A percentile compares a stretch with the other conserved stretches of the same genome.
Evolutionary conservation across 768 basidiomycete genomes (phyloP).

Genomic region (Neoboletus brunneissimus): DNA sequence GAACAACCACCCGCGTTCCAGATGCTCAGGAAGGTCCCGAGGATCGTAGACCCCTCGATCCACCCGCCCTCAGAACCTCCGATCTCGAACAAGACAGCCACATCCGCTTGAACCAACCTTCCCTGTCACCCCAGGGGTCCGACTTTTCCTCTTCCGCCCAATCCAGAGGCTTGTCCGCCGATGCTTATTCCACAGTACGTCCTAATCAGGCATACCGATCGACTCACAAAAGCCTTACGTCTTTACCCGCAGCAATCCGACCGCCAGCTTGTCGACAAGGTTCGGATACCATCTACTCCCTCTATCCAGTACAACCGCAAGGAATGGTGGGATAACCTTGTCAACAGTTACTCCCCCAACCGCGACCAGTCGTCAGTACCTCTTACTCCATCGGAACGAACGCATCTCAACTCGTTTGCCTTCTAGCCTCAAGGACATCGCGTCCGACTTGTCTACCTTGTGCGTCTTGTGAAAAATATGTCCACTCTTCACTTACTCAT

Average conservation of each 20-base stretch:
- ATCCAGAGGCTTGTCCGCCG: constrained; percentile 28
- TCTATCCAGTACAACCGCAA: constrained; percentile 34
- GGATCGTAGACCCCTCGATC: constrained; percentile 29
- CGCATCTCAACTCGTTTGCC: not conserved
- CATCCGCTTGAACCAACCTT: constrained; percentile 28
- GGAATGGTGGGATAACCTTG: constrained; percentile 50
- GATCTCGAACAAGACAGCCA: constrained; percentile 26
- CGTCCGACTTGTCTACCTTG: constrained; percentile 51
- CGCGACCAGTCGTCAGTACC: constrained; percentile 42
- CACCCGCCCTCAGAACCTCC: constrained; percentile 24
- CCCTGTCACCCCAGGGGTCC: constrained; percentile 32
- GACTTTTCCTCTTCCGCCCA: constrained; percentile 29
- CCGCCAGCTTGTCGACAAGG: constrained; percentile 27
- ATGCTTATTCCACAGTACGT: constrained; percentile 28
- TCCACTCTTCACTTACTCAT: constrained; percentile 5
- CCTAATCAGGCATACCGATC: not conserved
- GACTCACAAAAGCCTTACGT: constrained; percentile 1
- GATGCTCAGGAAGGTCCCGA: constrained; percentile 33
- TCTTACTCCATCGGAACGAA: not conserved
- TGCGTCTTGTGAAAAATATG: constrained; percentile 30
- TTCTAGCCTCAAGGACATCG: constrained; percentile 47
- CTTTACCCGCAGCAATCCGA: constrained; percentile 25
- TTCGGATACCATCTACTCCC: constrained; percentile 28
- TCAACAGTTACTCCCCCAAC: constrained; percentile 40
- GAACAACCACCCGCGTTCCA: constrained; percentile 32